phyloP scores from a whole-genome alignment of 805 yeast species.

The Yarrowia deformans region DNA sequence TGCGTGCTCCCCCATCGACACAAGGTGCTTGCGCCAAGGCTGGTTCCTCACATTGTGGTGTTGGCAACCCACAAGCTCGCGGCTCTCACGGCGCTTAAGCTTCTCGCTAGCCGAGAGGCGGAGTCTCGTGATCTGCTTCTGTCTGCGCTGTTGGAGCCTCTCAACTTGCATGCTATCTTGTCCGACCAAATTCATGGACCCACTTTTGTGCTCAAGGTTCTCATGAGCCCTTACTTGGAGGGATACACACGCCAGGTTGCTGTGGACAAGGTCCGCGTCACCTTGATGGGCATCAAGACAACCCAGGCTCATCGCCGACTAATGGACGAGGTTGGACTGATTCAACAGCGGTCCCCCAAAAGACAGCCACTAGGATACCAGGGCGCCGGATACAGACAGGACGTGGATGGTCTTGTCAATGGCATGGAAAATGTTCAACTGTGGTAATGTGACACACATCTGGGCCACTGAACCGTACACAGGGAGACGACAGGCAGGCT shows the following conservation, averaged over 20 bases:
- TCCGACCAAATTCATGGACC: conserved; percentile 74
- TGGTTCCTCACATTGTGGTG: conserved; percentile 66
- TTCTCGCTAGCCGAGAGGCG: conserved; percentile 70
- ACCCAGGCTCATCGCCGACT: conserved; percentile 82
- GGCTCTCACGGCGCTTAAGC: conserved; percentile 77
- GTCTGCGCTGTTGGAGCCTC: conserved; percentile 61
- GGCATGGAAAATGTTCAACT: conserved; percentile 38
- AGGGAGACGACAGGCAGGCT: conserved; percentile 4
- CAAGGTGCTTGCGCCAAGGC: conserved; percentile 65
- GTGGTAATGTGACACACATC: conserved; percentile 30
- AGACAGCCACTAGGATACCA: conserved; percentile 26
- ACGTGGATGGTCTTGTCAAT: conserved; percentile 32
- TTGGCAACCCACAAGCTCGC: conserved; percentile 85
- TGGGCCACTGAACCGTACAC: neutral
- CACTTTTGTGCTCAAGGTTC: conserved; percentile 77
- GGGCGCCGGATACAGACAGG: conserved; percentile 30
- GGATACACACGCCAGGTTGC: conserved; percentile 66
- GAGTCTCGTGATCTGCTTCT: conserved; percentile 73
- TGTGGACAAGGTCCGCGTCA: conserved; percentile 65
- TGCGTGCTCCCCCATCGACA: conserved; percentile 71
- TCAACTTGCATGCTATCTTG: conserved; percentile 64
- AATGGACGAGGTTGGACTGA: conserved; percentile 89
- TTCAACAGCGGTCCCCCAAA: conserved; percentile 31
- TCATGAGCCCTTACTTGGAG: conserved; percentile 71
- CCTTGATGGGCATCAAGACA: conserved; percentile 66